Conservation (phyloP, 1,284 basidiomycete genomes). For the Boletellus deceptivus region DNA sequence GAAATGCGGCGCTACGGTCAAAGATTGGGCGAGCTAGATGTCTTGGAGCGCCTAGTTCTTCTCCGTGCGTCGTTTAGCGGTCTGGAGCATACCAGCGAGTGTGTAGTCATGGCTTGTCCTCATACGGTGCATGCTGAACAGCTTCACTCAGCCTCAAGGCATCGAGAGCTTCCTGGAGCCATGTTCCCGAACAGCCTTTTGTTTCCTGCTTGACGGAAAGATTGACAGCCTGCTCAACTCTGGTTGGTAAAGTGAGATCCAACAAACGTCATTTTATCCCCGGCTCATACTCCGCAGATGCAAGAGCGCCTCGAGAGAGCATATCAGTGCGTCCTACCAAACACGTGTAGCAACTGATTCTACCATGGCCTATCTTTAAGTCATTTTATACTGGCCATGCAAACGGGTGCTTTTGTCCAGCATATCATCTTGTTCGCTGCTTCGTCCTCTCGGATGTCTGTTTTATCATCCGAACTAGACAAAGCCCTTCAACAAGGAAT, state of each 20-base stretch:
- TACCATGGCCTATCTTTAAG: conserved; percentile 35
- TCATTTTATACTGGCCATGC: conserved; percentile 59
- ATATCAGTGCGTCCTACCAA: conserved; percentile 43
- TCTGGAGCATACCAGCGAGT: conserved; percentile 43
- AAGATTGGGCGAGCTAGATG: conserved; percentile 44
- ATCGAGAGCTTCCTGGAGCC: conserved; percentile 60
- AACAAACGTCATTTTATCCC: neutral
- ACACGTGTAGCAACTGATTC: neutral
- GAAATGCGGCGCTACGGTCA: conserved; percentile 60
- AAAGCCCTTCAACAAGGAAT: conserved; percentile 36
- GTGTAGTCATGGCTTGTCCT: conserved; percentile 19
- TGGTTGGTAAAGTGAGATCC: conserved; percentile 49
- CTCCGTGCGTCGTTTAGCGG: conserved; percentile 61
- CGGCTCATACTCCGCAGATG: conserved; percentile 41
- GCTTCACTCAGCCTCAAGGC: conserved; percentile 41
- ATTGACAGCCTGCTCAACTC: conserved; percentile 32
- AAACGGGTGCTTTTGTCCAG: conserved; percentile 69
- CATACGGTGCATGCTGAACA: neutral
- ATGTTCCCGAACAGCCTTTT: conserved; percentile 43
- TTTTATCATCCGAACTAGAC: conserved; percentile 46
- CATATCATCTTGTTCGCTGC: conserved; percentile 58
- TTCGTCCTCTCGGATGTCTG: conserved; percentile 55
- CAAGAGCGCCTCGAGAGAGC: conserved; percentile 44
- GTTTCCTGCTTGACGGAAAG: conserved; percentile 38
- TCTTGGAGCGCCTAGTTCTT: conserved; percentile 44